phyloP scores from a whole-genome alignment of 495 filamentous ascomycete genomes.

The Lasiosphaeria miniovina region DNA sequence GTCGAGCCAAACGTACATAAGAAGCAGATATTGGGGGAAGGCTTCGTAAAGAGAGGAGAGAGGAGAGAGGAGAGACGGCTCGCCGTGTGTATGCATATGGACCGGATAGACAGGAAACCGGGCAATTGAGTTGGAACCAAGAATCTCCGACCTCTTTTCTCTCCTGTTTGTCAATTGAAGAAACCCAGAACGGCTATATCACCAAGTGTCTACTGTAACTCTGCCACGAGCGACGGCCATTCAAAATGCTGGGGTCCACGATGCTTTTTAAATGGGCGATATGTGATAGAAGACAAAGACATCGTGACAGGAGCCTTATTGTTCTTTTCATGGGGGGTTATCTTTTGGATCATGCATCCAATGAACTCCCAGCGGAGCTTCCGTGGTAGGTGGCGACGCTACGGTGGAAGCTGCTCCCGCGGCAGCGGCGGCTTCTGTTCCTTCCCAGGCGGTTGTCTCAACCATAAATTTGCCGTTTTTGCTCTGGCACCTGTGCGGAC shows the following conservation, averaged over 20 bases:
- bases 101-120: constrained; percentile 24
- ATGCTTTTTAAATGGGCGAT: neutral
- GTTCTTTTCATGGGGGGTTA: neutral
- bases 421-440: constrained; percentile 14
- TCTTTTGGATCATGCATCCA: neutral
- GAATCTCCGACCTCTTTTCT: constrained; percentile 1
- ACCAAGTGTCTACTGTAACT: too few species aligned
- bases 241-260: too few species aligned
- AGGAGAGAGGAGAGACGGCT: constrained; percentile 10
- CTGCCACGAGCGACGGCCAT: too few species aligned
- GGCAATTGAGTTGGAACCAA: constrained; percentile 21
- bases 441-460: constrained; percentile 81
- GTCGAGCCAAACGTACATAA: neutral
- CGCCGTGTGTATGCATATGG: constrained; percentile 23
- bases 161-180: neutral
- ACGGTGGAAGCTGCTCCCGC: neutral
- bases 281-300: neutral
- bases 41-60: constrained; percentile 11
- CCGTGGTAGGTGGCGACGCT: neutral
- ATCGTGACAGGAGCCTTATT: neutral
- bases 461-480: constrained; percentile 62
- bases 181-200: neutral
- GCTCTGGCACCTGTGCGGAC: constrained; percentile 61
- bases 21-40: constrained; percentile 2
- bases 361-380: neutral